Evolutionary conservation across 1,284 basidiomycete species (phyloP).

Genomic region (Apiotrichum sp.): DNA sequence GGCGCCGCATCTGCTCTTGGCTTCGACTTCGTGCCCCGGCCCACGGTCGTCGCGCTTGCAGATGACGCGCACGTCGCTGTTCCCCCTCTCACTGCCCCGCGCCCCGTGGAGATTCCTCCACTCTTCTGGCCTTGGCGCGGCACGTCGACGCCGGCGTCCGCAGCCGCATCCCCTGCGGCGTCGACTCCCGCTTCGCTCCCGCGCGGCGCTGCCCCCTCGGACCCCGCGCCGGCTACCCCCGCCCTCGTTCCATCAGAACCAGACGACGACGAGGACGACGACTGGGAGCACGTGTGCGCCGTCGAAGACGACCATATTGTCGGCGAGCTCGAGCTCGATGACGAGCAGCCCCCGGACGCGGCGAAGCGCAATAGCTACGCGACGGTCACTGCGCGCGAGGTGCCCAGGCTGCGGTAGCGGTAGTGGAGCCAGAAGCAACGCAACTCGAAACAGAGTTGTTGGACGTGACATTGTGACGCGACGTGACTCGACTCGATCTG

Average conservation of each 20-base stretch:
- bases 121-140: slow-evolving; percentile 6
- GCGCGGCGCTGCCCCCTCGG: background rate
- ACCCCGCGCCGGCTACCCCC: slow-evolving; percentile 19
- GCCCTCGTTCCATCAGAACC: slow-evolving; percentile 13
- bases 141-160: background rate
- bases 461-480: no score
- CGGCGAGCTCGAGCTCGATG: slow-evolving; percentile 36
- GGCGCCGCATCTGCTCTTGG: slow-evolving; percentile 38
- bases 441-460: no score
- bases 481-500: no score
- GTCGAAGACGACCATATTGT: slow-evolving; percentile 33
- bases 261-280: slow-evolving; percentile 25
- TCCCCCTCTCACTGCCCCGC: background rate
- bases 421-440: no score
- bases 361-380: background rate
- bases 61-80: slow-evolving; percentile 11
- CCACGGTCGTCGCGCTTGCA: slow-evolving; percentile 27
- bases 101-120: slow-evolving; percentile 4
- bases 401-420: no score
- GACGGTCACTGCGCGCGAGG: background rate
- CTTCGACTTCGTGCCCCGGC: slow-evolving; percentile 39
- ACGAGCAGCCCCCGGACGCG: background rate
- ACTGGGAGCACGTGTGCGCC: slow-evolving; percentile 35
- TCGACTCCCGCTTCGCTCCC: background rate
- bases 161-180: background rate